phyloP scores from a whole-genome alignment of 345 rosid genomes.

The Ceriops tagal region DNA sequence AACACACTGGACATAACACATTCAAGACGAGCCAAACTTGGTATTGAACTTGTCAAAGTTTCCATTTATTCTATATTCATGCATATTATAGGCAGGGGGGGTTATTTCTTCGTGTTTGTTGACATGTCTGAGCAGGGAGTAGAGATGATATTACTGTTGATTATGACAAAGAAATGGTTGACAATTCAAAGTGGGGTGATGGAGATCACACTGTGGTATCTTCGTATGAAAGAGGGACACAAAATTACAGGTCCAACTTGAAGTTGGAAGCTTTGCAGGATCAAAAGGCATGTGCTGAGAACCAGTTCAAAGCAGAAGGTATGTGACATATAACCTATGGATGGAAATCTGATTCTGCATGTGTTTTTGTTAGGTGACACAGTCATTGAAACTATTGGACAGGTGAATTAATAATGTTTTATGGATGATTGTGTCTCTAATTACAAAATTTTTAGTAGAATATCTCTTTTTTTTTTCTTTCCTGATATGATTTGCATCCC shows the following conservation, averaged over 20 bases:
- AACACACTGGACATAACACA: slow-evolving; percentile 44
- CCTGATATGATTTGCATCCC: not conserved
- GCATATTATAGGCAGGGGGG: not conserved
- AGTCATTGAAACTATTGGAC: not conserved
- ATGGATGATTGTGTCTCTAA: not conserved
- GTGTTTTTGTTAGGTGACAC: slow-evolving; percentile 12
- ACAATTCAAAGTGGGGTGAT: slow-evolving; percentile 33
- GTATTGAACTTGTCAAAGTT: slow-evolving; percentile 37
- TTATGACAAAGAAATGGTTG: slow-evolving; percentile 42
- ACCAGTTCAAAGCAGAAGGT: slow-evolving; percentile 60
- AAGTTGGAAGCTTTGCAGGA: slow-evolving; percentile 31
- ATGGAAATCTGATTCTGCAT: slow-evolving; percentile 8
- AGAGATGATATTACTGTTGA: slow-evolving; percentile 62
- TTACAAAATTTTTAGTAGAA: not conserved
- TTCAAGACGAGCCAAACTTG: slow-evolving; percentile 57
- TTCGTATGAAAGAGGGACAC: slow-evolving; percentile 31
- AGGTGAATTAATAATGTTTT: not conserved
- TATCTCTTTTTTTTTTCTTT: not conserved
- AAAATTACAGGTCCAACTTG: slow-evolving; percentile 23
- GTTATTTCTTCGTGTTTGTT: slow-evolving; percentile 22
- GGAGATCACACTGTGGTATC: slow-evolving; percentile 27
- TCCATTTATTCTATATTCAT: slow-evolving; percentile 8
- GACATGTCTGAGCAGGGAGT: slow-evolving; percentile 51
- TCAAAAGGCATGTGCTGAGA: slow-evolving; percentile 34
- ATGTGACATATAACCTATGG: not conserved